phyloP scores from a whole-genome alignment of 2,329 filamentous ascomycete species.

The Myriosclerotinia scirpicola region DNA sequence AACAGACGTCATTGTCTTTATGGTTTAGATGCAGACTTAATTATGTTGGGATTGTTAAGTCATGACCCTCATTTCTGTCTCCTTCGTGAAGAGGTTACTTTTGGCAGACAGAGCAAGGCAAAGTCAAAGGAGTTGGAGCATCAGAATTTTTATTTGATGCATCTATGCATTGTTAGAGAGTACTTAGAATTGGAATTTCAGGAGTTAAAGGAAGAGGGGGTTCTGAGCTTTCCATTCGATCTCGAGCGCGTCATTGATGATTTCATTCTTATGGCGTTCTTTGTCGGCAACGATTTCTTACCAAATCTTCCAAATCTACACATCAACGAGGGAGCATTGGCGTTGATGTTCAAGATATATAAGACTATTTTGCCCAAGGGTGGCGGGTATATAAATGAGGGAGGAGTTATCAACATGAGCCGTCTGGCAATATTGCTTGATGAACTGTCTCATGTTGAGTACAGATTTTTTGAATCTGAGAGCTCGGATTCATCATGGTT shows the following conservation, averaged over 20 bases:
- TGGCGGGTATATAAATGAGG: conserved; percentile 94
- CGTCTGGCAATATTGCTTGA: conserved; percentile 76
- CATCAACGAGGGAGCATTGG: conserved; percentile 96
- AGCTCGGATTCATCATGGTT: conserved; percentile 89
- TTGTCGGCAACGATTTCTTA: conserved; percentile 98
- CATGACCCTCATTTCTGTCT: conserved; percentile 98
- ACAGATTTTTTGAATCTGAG: conserved; percentile 89
- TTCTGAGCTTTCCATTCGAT: conserved; percentile 77
- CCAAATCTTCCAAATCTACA: conserved; percentile 94
- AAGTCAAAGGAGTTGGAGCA: conserved; percentile 97
- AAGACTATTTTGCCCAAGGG: conserved; percentile 84
- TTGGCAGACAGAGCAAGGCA: conserved; percentile 80
- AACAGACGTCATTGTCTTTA: conserved; percentile 97
- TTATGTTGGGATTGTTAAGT: conserved; percentile 96
- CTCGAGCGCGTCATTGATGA: conserved; percentile 97
- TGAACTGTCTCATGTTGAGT: conserved; percentile 84
- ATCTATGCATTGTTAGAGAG: conserved; percentile 95
- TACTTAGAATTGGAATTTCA: conserved; percentile 97
- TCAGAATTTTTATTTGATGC: conserved; percentile 97
- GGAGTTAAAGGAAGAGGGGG: conserved; percentile 74
- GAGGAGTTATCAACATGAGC: conserved; percentile 84
- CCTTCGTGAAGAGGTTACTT: conserved; percentile 95
- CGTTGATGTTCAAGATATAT: conserved; percentile 97
- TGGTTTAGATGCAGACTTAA: conserved; percentile 93
- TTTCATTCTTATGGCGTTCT: conserved; percentile 99